Conservation (phyloP, 768 basidiomycete species). For the Lactarius quietus region DNA sequence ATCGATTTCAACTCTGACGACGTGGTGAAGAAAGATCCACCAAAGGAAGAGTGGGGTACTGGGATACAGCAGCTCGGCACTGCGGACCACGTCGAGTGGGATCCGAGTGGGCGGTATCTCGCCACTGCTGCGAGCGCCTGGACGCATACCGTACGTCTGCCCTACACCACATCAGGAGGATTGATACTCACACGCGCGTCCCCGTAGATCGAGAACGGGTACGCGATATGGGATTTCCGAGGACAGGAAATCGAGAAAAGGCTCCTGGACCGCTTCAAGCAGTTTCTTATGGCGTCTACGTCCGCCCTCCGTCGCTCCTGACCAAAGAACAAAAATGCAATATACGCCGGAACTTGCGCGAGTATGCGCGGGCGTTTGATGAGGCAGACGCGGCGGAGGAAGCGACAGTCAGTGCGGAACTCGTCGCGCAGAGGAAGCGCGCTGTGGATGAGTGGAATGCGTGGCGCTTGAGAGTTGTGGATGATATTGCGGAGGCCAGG, state of each 20-base stretch:
- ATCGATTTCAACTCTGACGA: slow-evolving; percentile 82
- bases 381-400: slow-evolving; percentile 97
- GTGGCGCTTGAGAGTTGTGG: slow-evolving; percentile 75
- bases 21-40: slow-evolving; percentile 41
- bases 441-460: slow-evolving; percentile 99
- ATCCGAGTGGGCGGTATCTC: slow-evolving; percentile 91
- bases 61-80: slow-evolving; percentile 82
- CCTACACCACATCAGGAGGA: too few species aligned
- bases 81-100: slow-evolving; percentile 97
- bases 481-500: slow-evolving; percentile 57
- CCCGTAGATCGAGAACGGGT: slow-evolving; percentile 91
- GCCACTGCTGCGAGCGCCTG: too few species aligned
- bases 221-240: slow-evolving; percentile 95
- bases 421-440: slow-evolving; percentile 83
- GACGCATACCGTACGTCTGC: slow-evolving; percentile 79
- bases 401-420: slow-evolving; percentile 90
- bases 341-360: slow-evolving; percentile 84
- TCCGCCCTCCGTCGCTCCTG: slow-evolving; percentile 81
- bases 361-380: slow-evolving; percentile 89
- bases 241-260: slow-evolving; percentile 92
- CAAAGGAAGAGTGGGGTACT: slow-evolving; percentile 76
- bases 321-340: slow-evolving; percentile 83
- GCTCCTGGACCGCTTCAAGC: slow-evolving; percentile 93
- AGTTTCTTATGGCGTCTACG: slow-evolving; percentile 98
- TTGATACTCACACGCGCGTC: too few species aligned